Evolutionary conservation across 2,329 filamentous ascomycete genomes (phyloP).

Genomic region (Scedosporium boydii): DNA sequence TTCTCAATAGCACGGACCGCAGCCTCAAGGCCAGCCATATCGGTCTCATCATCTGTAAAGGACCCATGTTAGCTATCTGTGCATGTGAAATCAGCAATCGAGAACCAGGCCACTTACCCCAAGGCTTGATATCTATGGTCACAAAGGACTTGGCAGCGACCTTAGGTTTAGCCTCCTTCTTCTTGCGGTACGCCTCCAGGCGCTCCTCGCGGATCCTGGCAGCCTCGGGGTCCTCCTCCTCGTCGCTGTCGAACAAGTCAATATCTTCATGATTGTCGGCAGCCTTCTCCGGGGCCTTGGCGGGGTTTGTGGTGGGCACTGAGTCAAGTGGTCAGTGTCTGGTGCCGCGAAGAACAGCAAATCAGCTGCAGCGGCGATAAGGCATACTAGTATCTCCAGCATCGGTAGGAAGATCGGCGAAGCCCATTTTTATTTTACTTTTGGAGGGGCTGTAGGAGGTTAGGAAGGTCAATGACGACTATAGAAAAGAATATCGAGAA

Average conservation of each 20-base stretch:
- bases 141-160: conserved; percentile 90
- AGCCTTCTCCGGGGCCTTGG: conserved; percentile 47
- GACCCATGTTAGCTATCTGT: conserved; percentile 14
- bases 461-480: no score
- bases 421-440: conserved; percentile 54
- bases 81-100: background rate
- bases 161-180: conserved; percentile 94
- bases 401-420: conserved; percentile 58
- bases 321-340: conserved; percentile 13
- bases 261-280: conserved; percentile 52
- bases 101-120: conserved; percentile 62
- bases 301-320: conserved; percentile 77
- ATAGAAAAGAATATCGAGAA: no score
- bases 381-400: conserved; percentile 44
- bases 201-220: conserved; percentile 77
- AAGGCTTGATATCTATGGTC: conserved; percentile 94
- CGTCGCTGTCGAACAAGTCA: conserved; percentile 87
- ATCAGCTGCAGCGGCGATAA: conserved; percentile 7
- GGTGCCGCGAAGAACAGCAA: background rate
- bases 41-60: conserved; percentile 73
- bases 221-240: conserved; percentile 87
- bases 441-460: conserved; percentile 14
- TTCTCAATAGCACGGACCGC: conserved; percentile 75
- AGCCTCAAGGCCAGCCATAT: conserved; percentile 73
- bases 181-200: conserved; percentile 87